Evolutionary conservation across 2,329 filamentous ascomycete genomes (phyloP).

Genomic region (Colletotrichum gigasporum): DNA sequence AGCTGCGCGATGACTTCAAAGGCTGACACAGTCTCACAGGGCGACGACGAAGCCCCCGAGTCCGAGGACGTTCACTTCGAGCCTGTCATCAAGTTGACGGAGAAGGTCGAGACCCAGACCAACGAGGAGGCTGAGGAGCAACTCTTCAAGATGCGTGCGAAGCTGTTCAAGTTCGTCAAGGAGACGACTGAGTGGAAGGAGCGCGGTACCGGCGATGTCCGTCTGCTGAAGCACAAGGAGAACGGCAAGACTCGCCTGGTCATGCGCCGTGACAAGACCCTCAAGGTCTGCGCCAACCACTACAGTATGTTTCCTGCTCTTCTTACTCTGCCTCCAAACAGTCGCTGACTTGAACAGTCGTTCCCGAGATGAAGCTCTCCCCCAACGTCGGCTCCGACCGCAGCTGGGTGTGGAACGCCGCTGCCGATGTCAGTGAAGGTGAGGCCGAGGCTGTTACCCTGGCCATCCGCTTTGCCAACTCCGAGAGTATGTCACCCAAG

Average conservation of each 20-base stretch:
- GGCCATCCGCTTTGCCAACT: slow-evolving; percentile 97
- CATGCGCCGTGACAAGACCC: slow-evolving; percentile 99
- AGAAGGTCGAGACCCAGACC: slow-evolving; percentile 97
- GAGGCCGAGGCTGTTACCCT: slow-evolving; percentile 96
- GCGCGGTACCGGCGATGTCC: slow-evolving; percentile 95
- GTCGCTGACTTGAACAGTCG: slow-evolving; percentile 66
- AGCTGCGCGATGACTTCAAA: neutral
- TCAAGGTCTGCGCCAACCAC: slow-evolving; percentile 99
- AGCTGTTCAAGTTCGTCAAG: slow-evolving; percentile 98
- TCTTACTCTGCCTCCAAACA: neutral
- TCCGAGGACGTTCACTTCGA: slow-evolving; percentile 97
- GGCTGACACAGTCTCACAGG: slow-evolving; percentile 32
- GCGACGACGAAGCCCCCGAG: slow-evolving; percentile 84
- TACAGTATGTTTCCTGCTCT: slow-evolving; percentile 75
- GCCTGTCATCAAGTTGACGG: slow-evolving; percentile 93
- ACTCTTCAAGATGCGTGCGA: slow-evolving; percentile 99
- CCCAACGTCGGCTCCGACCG: slow-evolving; percentile 98
- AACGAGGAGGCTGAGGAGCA: slow-evolving; percentile 99
- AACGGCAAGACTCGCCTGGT: slow-evolving; percentile 97
- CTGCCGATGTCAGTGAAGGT: slow-evolving; percentile 97
- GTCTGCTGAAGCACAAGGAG: slow-evolving; percentile 98
- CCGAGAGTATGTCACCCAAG: slow-evolving; percentile 79
- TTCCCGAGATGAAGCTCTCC: slow-evolving; percentile 98
- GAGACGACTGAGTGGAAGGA: slow-evolving; percentile 98
- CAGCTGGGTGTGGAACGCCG: slow-evolving; percentile 99